Evolutionary conservation across 108 stramenopile species (phyloP).

Genomic region (Chaetoceros tenuissimus): DNA sequence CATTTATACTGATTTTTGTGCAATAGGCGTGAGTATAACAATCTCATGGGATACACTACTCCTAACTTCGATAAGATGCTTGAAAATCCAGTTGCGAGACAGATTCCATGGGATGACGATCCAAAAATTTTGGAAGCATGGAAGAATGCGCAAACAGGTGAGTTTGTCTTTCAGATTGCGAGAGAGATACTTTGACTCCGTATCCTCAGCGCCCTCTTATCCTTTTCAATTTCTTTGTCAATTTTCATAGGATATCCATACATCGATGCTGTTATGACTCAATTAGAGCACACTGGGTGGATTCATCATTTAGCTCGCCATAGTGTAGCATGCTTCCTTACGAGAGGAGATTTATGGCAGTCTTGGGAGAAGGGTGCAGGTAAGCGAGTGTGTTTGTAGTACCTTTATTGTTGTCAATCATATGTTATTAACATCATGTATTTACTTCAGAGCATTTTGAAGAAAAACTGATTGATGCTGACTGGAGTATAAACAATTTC

Average conservation of each 20-base stretch:
- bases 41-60: conserved; percentile 70
- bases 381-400: no score
- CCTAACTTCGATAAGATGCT: conserved; percentile 65
- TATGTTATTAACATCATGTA: no score
- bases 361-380: conserved; percentile 93
- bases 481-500: conserved; percentile 90
- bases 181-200: no score
- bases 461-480: conserved; percentile 83
- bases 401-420: no score
- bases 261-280: conserved; percentile 95
- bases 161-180: no score
- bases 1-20: no score
- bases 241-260: conserved; percentile 96
- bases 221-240: no score
- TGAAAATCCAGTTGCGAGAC: conserved; percentile 61
- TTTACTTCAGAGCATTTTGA: conserved; percentile 77
- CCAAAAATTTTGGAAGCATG: conserved; percentile 62
- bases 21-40: conserved; percentile 92
- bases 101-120: conserved; percentile 87
- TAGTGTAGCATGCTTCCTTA: conserved; percentile 95
- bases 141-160: conserved; percentile 87
- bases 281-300: conserved; percentile 88
- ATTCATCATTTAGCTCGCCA: conserved; percentile 95
- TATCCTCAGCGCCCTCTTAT: no score
- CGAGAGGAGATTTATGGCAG: conserved; percentile 93